Conservation (phyloP, 331 rosid genomes). For the Acacia concinna region DNA sequence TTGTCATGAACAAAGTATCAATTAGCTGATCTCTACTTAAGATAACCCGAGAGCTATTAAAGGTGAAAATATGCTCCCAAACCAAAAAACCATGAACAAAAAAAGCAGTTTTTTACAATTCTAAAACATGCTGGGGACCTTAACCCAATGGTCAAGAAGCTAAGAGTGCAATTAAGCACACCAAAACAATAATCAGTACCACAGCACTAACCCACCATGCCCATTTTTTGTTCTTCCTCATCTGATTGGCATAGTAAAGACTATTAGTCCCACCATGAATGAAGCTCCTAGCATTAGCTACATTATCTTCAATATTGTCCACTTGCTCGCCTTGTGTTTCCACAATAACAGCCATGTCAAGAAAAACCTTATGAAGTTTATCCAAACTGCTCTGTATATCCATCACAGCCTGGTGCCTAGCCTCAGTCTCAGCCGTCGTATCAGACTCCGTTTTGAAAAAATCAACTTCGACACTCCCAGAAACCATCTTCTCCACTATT, state of each 20-base stretch:
- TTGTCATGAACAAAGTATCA: constrained; percentile 26
- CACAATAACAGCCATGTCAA: constrained; percentile 91
- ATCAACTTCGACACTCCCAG: constrained; percentile 60
- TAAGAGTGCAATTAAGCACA: constrained; percentile 66
- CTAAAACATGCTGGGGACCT: constrained; percentile 6
- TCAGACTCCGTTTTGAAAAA: constrained; percentile 63
- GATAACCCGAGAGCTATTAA: constrained; percentile 23
- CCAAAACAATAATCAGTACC: constrained; percentile 65
- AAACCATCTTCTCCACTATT: constrained; percentile 60
- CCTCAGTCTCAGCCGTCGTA: constrained; percentile 48
- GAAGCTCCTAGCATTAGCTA: constrained; percentile 52
- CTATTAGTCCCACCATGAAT: constrained; percentile 82
- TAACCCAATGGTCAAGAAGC: constrained; percentile 45
- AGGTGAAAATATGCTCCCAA: constrained; percentile 5
- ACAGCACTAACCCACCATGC: constrained; percentile 71
- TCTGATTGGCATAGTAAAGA: constrained; percentile 83
- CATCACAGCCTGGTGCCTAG: constrained; percentile 69
- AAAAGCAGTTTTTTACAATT: constrained; percentile 12
- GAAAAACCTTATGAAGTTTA: constrained; percentile 90
- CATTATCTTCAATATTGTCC: constrained; percentile 83
- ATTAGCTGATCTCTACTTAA: constrained; percentile 17
- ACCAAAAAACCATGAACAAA: neutral
- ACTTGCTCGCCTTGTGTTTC: constrained; percentile 78
- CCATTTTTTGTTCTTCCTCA: constrained; percentile 76
- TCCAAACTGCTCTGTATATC: constrained; percentile 84